These are phyloP conservation scores for Pseudogymnoascus sp. DNA, from an alignment of 2,329 filamentous ascomycete genomes.

Conservation along the genomic window DNA sequence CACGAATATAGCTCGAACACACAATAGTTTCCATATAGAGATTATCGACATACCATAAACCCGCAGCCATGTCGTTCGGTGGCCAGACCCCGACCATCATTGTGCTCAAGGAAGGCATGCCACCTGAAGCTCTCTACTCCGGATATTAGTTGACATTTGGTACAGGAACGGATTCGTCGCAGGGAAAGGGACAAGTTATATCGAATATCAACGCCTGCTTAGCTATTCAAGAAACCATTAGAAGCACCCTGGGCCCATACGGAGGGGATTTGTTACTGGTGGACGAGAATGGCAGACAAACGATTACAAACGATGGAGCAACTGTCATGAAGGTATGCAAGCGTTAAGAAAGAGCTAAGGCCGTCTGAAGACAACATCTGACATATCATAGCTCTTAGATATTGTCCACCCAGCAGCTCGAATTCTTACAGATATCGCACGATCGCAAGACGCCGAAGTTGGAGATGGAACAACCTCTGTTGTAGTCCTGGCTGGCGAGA, in stretches of 20 bases:
- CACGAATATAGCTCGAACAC: not conserved
- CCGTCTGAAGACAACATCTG: slow-evolving; percentile 13
- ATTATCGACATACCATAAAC: slow-evolving; percentile 1
- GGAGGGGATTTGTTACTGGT: slow-evolving; percentile 94
- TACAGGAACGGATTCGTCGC: slow-evolving; percentile 89
- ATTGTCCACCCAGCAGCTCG: slow-evolving; percentile 96
- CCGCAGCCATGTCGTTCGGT: slow-evolving; percentile 74
- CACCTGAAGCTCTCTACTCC: slow-evolving; percentile 22
- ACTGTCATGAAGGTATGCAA: slow-evolving; percentile 89
- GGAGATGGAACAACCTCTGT: slow-evolving; percentile 97
- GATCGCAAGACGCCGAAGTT: slow-evolving; percentile 98
- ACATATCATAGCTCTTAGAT: slow-evolving; percentile 67
- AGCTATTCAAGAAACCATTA: slow-evolving; percentile 91
- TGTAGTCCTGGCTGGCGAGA: slow-evolving; percentile 93
- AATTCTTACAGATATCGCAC: slow-evolving; percentile 95
- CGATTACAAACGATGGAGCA: slow-evolving; percentile 97
- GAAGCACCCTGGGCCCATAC: slow-evolving; percentile 91
- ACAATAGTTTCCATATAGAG: slow-evolving; percentile 2
- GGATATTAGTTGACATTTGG: slow-evolving; percentile 11
- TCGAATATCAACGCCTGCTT: slow-evolving; percentile 98
- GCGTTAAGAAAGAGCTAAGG: not conserved
- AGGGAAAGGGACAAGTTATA: slow-evolving; percentile 92
- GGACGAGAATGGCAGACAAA: slow-evolving; percentile 89
- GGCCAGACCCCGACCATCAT: slow-evolving; percentile 97
- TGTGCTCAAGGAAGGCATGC: slow-evolving; percentile 91